Base-by-base conservation (phyloP, 441 rosid genomes). In the Macaranga tanarius region DNA sequence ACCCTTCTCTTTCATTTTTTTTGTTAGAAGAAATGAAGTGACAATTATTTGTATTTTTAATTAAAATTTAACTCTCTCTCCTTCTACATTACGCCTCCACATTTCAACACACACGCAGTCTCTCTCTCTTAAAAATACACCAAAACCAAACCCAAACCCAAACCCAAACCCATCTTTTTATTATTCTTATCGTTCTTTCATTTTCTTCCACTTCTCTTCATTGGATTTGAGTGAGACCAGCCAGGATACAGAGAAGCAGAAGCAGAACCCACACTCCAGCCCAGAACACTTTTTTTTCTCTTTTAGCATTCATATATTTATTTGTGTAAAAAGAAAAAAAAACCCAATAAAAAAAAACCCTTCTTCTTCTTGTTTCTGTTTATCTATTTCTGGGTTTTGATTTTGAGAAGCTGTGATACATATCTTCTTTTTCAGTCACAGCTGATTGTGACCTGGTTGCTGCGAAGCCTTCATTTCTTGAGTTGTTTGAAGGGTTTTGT, bases 171-270 rank as follows among this genome's bases (percentile, higher is more conserved):
- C 28, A 55, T 55, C 59, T 54, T 7, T 54, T 22, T 20, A 22
- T 54, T 4, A 19, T 20, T 20, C 6, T 20, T 4, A 20, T 55
- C 5, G 9, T 20, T 55, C 11, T 55, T 9, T 55, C 10, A 34
- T 34, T 34, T 3, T 58, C 57, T 23, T 44, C 62, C n/a, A n/a
- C n/a, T n/a, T 56, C 66, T 7, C 64, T 72, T 50, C 75, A 50
- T 73, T 40, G 74, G 51, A 72, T 45, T 7, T 10, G 74, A 76
- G 67, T 58, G 79, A 80, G 81, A 67, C 77, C 84, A 62, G 71
- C 84, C 76, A 75, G 80, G 76, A 73, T 70, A 66, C 81, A 78
- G 66, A 59, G 34, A 48, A n/a, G 67, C 54, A n/a, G 72, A 73
- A 75, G 75, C 67, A 64, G 60, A 23, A 61, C 20, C 20, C 22